These are phyloP conservation scores for Colletotrichum destructivum DNA, from an alignment of 2,329 filamentous ascomycete genomes.

Conservation along the genomic window DNA sequence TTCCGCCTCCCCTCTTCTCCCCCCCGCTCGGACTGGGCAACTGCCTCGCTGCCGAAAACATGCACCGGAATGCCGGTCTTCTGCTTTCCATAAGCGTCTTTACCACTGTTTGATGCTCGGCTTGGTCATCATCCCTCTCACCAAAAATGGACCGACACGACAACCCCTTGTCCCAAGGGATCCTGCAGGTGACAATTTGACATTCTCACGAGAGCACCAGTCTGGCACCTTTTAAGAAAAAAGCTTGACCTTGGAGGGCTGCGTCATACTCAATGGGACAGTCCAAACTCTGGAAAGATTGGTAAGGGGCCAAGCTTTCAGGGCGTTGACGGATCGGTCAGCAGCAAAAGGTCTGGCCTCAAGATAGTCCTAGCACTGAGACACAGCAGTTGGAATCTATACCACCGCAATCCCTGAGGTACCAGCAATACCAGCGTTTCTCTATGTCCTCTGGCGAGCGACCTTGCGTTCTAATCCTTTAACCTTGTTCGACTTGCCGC, in stretches of 20 bases:
- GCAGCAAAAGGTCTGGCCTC: not conserved
- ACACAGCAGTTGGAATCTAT: not conserved
- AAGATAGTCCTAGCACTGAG: not conserved
- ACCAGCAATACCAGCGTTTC: not conserved
- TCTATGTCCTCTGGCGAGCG: not conserved
- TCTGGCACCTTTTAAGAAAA: not conserved
- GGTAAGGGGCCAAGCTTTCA: not conserved
- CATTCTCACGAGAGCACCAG: not conserved
- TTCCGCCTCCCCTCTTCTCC: not conserved
- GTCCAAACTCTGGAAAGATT: not conserved
- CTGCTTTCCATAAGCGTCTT: not conserved
- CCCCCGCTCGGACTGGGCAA: too few relatives aligned
- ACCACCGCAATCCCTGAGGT: too few relatives aligned
- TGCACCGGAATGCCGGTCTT: not conserved
- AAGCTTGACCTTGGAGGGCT: not conserved
- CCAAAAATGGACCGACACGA: not conserved
- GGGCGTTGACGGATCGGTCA: not conserved
- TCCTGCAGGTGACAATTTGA: constrained; percentile 29
- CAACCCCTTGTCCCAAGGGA: constrained; percentile 23
- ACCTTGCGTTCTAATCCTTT: not conserved
- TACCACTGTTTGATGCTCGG: not conserved
- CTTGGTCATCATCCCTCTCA: not conserved
- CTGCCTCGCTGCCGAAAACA: not conserved
- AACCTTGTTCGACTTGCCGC: not conserved
- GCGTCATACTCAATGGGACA: not conserved